Evolutionary conservation across 129 eudicot genomes (phyloP), one percentile per base, ranked within the genome.

Genomic region (Helichrysum umbraculigerum): DNA sequence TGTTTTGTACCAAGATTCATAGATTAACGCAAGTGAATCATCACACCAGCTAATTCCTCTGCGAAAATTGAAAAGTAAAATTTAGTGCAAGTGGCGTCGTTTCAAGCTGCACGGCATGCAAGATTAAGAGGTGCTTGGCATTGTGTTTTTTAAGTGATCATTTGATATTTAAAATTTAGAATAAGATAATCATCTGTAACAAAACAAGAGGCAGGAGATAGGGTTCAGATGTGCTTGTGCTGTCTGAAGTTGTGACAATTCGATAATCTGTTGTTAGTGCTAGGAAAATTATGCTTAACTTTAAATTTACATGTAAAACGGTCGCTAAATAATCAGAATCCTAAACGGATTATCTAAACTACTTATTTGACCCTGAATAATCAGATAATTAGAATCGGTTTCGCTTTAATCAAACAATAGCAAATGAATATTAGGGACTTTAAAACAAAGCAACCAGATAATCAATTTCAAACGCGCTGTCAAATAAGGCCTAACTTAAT

Each of bases 31-130:
- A 74, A 93, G 97, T n/a, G 97, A 90, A 75, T 87, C 96, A 85
- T 93, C 97, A 79, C 96, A 87, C 98, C 98, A 93, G 69, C 92
- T 87, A 58, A 93, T 93, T 58, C 97, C 98, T 76, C 98, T 93
- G 88, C 61, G 78, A 68, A 72, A 0, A 78, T 12, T 72, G 21
- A 74, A 71, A 69, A 77, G 20, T 20, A 32, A 29, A 25, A 57
- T 57, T 57, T 57, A 57, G 62, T 57, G 14, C 62, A 57, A 19
- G 44, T 65, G 41, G 4, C 10, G 9, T 64, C 2, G n/a, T 29
- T 63, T 32, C 19, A 62, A 62, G 58, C 58, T 14, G 58, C 58
- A 52, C 5, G 21, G 21, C 58, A 52, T 16, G 21, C n/a, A 4
- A 52, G 1, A 16, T 52, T 41, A 9, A 52, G 7, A 7, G 58